phyloP scores from a whole-genome alignment of 164 flowering plant genomes.

The Vitis labrusca region DNA sequence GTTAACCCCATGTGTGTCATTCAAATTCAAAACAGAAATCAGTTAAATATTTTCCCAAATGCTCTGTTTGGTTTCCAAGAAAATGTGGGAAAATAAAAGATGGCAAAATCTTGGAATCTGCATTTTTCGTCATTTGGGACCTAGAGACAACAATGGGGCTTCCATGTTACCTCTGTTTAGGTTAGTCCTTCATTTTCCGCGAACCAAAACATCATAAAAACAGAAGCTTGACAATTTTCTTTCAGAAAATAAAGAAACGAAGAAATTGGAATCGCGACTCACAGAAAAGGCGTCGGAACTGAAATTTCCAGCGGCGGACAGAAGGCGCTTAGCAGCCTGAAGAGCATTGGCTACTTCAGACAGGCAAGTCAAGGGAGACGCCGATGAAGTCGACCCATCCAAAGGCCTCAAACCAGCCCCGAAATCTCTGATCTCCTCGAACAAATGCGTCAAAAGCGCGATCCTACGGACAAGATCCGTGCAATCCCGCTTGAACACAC shows the following conservation, averaged over 20 bases:
- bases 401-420: conserved; percentile 7
- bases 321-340: conserved; percentile 54
- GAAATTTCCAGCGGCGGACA: conserved; percentile 40
- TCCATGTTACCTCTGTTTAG: too few relatives aligned
- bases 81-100: too few relatives aligned
- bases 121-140: too few relatives aligned
- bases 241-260: neutral
- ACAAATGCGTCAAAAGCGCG: conserved; percentile 59
- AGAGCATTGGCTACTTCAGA: conserved; percentile 48
- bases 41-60: too few relatives aligned
- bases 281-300: conserved; percentile 34
- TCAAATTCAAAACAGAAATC: too few relatives aligned
- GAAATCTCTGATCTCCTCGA: conserved; percentile 69
- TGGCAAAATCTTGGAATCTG: too few relatives aligned
- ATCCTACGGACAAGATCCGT: conserved; percentile 70
- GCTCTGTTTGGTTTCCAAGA: too few relatives aligned
- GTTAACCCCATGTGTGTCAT: too few relatives aligned
- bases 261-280: conserved; percentile 14
- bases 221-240: neutral
- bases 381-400: conserved; percentile 15
- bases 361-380: conserved; percentile 41
- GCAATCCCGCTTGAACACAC: conserved; percentile 59
- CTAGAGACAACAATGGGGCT: too few relatives aligned
- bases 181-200: too few relatives aligned
- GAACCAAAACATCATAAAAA: neutral